Conservation (phyloP, 768 basidiomycete species). For the Clitopilus passeckerianus region DNA sequence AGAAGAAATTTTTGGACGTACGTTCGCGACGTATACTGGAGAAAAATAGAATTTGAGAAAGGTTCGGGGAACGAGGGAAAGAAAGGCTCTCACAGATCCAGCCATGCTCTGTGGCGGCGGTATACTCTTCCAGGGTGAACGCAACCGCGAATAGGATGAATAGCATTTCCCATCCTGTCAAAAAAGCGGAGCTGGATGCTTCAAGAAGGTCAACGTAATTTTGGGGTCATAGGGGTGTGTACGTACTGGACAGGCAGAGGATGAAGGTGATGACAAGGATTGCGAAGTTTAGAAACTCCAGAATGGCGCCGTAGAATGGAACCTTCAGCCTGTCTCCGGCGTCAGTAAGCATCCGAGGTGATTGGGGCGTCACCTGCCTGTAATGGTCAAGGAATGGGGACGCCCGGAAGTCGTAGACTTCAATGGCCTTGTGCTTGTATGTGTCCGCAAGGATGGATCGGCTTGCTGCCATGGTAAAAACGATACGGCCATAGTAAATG, state of each 20-base stretch:
- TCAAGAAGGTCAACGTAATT: neutral
- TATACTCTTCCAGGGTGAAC: constrained; percentile 84
- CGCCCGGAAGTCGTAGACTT: constrained; percentile 61
- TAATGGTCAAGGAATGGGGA: constrained; percentile 84
- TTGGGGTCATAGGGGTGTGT: neutral
- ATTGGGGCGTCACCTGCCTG: constrained; percentile 32
- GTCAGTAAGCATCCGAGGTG: neutral
- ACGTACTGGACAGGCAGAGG: constrained; percentile 69
- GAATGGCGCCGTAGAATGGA: constrained; percentile 70
- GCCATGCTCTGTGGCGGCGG: constrained; percentile 80
- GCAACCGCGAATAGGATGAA: constrained; percentile 77
- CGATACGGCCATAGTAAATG: constrained; percentile 77
- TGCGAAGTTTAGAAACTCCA: constrained; percentile 78
- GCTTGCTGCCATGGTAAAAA: constrained; percentile 55
- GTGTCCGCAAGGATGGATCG: constrained; percentile 86
- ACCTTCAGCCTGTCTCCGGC: constrained; percentile 59
- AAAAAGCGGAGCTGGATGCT: constrained; percentile 51
- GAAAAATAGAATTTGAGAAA: neutral
- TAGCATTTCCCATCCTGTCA: constrained; percentile 61
- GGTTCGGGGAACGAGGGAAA: constrained; percentile 1
- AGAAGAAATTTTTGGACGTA: constrained; percentile 21
- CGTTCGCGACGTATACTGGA: constrained; percentile 82
- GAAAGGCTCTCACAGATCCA: constrained; percentile 64
- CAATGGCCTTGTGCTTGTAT: constrained; percentile 76
- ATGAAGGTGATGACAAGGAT: constrained; percentile 65